Evolutionary conservation across 306 rosid genomes (phyloP).

Genomic region (Cucurbita ficifolia): DNA sequence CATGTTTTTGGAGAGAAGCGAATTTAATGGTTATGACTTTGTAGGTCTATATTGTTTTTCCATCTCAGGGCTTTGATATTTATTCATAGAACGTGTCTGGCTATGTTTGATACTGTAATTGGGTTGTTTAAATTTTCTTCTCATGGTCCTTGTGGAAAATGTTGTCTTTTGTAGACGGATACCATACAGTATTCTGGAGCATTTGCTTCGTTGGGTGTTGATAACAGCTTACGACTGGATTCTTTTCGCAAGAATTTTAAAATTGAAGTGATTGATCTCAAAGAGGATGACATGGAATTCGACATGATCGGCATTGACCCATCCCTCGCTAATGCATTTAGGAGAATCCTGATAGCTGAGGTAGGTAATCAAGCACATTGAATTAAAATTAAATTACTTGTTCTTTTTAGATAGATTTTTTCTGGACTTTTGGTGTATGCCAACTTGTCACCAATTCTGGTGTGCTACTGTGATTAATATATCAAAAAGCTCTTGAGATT

Average conservation of each 20-base stretch:
- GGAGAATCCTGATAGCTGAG: conserved; percentile 91
- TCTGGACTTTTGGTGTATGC: background rate
- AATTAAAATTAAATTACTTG: background rate
- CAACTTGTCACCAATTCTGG: background rate
- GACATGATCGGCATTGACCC: conserved; percentile 97
- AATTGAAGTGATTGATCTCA: conserved; percentile 51
- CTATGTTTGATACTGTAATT: background rate
- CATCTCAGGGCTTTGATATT: background rate
- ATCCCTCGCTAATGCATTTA: conserved; percentile 78
- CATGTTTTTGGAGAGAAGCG: background rate
- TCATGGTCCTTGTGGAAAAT: background rate
- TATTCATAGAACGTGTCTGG: background rate
- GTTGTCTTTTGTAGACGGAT: conserved; percentile 57
- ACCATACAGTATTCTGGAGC: conserved; percentile 76
- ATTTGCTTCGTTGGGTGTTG: conserved; percentile 50
- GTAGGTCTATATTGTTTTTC: background rate
- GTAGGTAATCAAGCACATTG: conserved; percentile 17
- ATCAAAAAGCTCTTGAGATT: background rate
- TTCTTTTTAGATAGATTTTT: background rate
- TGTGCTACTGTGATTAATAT: background rate
- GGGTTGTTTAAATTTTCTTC: background rate
- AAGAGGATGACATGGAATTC: conserved; percentile 57
- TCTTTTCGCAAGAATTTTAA: conserved; percentile 49
- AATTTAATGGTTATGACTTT: background rate
- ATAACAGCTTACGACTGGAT: conserved; percentile 53